These are phyloP conservation scores for Tympanopsis confertula DNA, from an alignment of 2,329 filamentous ascomycete species.

Conservation along the genomic window DNA sequence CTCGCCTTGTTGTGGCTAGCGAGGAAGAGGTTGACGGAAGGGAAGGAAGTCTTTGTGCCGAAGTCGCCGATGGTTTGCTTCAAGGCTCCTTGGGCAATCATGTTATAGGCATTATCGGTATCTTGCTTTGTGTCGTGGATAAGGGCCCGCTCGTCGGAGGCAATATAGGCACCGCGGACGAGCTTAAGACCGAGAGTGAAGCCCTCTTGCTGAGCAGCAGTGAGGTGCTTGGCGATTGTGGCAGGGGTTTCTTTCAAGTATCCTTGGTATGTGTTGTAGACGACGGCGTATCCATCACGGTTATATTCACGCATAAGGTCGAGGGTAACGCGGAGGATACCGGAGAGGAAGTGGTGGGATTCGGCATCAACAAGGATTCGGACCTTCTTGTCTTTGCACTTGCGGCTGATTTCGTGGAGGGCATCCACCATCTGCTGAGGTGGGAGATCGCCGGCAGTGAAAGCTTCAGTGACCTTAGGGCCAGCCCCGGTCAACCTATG, in stretches of 20 bases:
- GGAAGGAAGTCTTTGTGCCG: conserved; percentile 28
- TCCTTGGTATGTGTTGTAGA: conserved; percentile 42
- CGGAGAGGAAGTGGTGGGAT: conserved; percentile 28
- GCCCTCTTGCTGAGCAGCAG: conserved; percentile 25
- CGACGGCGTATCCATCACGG: conserved; percentile 17
- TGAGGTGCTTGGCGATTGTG: conserved; percentile 30
- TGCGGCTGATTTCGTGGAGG: conserved; percentile 23
- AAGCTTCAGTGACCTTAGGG: conserved; percentile 21
- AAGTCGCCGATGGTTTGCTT: conserved; percentile 26
- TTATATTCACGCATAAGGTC: conserved; percentile 26
- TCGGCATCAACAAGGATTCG: conserved; percentile 33
- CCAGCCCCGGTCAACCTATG: conserved; percentile 29
- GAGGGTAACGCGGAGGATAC: conserved; percentile 19
- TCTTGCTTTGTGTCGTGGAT: conserved; percentile 39
- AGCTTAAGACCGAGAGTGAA: conserved; percentile 44
- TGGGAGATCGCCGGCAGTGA: conserved; percentile 18
- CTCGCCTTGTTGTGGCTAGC: conserved; percentile 37
- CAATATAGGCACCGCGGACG: conserved; percentile 43
- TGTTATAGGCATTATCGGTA: conserved; percentile 39
- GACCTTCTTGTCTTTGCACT: conserved; percentile 23
- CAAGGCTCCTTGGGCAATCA: conserved; percentile 31
- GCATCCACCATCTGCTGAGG: conserved; percentile 28
- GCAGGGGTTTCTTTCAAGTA: conserved; percentile 36
- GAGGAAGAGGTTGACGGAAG: conserved; percentile 33
- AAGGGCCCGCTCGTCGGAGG: conserved; percentile 31